Conservation (phyloP, 306 rosid species). For the Medicago arabica region DNA sequence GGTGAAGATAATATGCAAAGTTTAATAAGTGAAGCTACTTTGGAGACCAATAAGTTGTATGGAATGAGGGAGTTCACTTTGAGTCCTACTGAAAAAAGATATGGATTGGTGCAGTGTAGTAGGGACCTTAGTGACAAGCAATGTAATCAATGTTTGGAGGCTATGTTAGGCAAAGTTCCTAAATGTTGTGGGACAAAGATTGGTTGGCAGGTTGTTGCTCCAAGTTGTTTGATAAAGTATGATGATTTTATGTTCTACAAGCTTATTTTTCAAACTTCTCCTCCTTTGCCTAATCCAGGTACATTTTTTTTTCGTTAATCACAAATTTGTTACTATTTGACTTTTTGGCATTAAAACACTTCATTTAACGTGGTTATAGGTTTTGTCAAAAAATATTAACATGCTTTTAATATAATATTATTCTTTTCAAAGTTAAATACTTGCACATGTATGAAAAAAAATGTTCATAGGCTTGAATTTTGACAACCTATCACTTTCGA, state of each 20-base stretch:
- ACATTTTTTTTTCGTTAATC: too few species aligned
- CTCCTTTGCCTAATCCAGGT: slow-evolving; percentile 22
- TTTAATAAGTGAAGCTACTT: slow-evolving; percentile 43
- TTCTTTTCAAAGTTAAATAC: too few species aligned
- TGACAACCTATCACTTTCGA: too few species aligned
- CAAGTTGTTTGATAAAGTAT: slow-evolving; percentile 51
- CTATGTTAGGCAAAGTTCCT: slow-evolving; percentile 40
- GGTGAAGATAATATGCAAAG: slow-evolving; percentile 35
- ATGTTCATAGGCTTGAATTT: too few species aligned
- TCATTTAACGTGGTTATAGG: too few species aligned
- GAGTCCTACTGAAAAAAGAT: slow-evolving; percentile 20
- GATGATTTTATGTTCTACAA: slow-evolving; percentile 40
- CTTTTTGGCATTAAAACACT: too few species aligned
- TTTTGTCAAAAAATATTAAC: too few species aligned
- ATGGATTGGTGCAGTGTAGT: slow-evolving; percentile 50
- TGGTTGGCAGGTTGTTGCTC: slow-evolving; percentile 46
- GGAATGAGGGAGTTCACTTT: slow-evolving; percentile 42
- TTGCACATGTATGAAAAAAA: too few species aligned
- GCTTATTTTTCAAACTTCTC: slow-evolving; percentile 25
- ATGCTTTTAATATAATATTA: too few species aligned
- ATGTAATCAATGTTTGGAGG: slow-evolving; percentile 49
- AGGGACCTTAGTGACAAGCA: slow-evolving; percentile 42
- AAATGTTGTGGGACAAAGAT: slow-evolving; percentile 39
- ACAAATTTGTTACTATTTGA: too few species aligned
- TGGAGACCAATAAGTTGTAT: slow-evolving; percentile 32